These are phyloP conservation scores for Trichoderma arundinaceum DNA, from an alignment of 2,329 filamentous ascomycete species.

Conservation along the genomic window DNA sequence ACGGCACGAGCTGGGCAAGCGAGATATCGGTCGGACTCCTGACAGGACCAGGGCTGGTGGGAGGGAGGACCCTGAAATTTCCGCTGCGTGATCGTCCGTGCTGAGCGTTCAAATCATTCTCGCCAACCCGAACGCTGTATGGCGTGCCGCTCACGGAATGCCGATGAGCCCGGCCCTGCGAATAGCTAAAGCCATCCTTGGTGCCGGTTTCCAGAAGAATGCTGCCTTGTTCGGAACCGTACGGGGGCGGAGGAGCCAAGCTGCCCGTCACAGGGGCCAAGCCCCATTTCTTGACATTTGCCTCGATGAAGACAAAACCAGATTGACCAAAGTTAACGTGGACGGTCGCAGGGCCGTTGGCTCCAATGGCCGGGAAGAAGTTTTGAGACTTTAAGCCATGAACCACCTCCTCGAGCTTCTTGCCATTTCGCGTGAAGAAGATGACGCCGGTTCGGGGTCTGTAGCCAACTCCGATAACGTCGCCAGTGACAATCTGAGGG, in stretches of 20 bases:
- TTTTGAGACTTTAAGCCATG: conserved; percentile 94
- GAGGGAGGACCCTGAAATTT: conserved; percentile 75
- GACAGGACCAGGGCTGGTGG: conserved; percentile 85
- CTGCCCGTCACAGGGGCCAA: conserved; percentile 94
- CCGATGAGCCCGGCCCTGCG: conserved; percentile 52
- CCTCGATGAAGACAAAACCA: conserved; percentile 98
- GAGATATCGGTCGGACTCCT: conserved; percentile 96
- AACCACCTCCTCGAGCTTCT: conserved; percentile 91
- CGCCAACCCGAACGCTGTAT: conserved; percentile 49
- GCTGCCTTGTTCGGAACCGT: conserved; percentile 95
- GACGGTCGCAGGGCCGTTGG: conserved; percentile 88
- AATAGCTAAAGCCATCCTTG: conserved; percentile 61
- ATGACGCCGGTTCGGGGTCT: conserved; percentile 91
- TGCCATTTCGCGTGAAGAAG: conserved; percentile 98
- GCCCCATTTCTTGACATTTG: conserved; percentile 99
- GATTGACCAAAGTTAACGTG: conserved; percentile 98
- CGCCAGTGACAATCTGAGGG: conserved; percentile 85
- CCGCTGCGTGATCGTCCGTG: conserved; percentile 79
- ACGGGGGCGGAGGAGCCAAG: conserved; percentile 91
- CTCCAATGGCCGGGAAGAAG: conserved; percentile 96
- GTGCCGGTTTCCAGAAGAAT: conserved; percentile 88
- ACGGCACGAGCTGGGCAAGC: conserved; percentile 78
- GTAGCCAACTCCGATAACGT: conserved; percentile 95
- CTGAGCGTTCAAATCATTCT: conserved; percentile 60
- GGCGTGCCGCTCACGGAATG: conserved; percentile 50